Evolutionary conservation across 441 rosid genomes (phyloP), one percentile per base, ranked within the genome.

Genomic region (Geranium incanum): DNA sequence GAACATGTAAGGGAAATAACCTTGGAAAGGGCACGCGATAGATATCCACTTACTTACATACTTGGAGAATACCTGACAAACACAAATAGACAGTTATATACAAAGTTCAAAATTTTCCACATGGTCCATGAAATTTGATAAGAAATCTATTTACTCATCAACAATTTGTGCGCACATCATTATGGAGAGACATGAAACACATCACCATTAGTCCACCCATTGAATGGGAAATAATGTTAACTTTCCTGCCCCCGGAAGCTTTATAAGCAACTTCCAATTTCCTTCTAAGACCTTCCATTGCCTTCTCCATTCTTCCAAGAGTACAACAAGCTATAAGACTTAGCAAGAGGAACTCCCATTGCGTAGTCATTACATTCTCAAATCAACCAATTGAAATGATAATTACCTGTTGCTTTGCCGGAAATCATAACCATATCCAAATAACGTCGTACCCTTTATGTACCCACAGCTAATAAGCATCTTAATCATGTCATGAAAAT

Each of bases 1-100:
- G 7, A 16, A 1, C 39, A 6, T 19, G 39, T 48, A 43, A 72
- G 60, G 50, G 73, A 72, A 71, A 55, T 72, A 70, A 92, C 97
- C 97, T 88, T 92, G 97, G 75, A 92, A 92, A 74, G 97, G 97
- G 75, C 90, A 83, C 57, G 91, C 97, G 50, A 92, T 86, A 75
- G 87, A 79, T 72, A 92, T 86, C 97, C 97, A 92, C 85, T 92
- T 92, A 75, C 75, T 88, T 64, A 88, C 92, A 72, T 80, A 86
- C 84, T 87, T 85, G 41, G 97, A 77, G 74, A 90, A 88, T 16
- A 83, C 86, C 97, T 90, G 90, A 69, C 74, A 52, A 70, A 57
- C 70, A 59, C 19, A 18, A 67, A 57, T 70, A 8, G 67, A 8
- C 15, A 16, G 70, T 72, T 67, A 60, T 4, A 16, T 67, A 43